Evolutionary conservation across 1,139 yeast species (phyloP).

Genomic region (Saccharomycopsis phalli): DNA sequence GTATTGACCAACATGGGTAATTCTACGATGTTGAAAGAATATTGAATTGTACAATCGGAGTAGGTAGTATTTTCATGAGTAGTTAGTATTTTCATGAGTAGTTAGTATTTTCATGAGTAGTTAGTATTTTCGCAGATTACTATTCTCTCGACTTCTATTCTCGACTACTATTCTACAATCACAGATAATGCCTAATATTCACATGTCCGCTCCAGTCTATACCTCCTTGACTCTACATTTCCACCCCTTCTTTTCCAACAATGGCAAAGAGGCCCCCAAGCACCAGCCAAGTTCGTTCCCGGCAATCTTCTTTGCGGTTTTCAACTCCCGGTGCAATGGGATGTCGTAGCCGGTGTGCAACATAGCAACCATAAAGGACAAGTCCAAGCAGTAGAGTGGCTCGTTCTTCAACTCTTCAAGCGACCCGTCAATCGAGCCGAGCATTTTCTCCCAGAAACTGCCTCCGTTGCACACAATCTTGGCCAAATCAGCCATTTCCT

Average conservation of each 20-base stretch:
- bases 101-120: too few species aligned
- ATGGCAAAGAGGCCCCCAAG: constrained; percentile 91
- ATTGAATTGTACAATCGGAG: too few species aligned
- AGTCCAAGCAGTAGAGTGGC: constrained; percentile 91
- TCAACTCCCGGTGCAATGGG: constrained; percentile 80
- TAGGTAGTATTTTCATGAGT: too few species aligned
- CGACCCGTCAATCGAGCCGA: constrained; percentile 55
- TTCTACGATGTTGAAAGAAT: too few species aligned
- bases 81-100: too few species aligned
- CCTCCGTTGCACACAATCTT: constrained; percentile 80
- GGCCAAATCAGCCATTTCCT: constrained; percentile 76
- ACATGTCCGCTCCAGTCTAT: too few species aligned
- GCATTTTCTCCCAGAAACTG: constrained; percentile 55
- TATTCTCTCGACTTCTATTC: too few species aligned
- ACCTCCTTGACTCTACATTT: constrained; percentile 40
- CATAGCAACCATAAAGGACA: constrained; percentile 81
- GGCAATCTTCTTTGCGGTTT: constrained; percentile 82
- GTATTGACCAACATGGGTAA: too few species aligned
- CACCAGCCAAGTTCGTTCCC: constrained; percentile 97
- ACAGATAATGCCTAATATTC: too few species aligned
- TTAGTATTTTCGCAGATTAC: too few species aligned
- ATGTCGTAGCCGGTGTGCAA: constrained; percentile 94
- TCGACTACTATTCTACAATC: too few species aligned
- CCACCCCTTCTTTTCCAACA: constrained; percentile 69
- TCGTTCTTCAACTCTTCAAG: constrained; percentile 57